phyloP scores from a whole-genome alignment of 352 stramenopile genomes.

The Peronospora farinosa region DNA sequence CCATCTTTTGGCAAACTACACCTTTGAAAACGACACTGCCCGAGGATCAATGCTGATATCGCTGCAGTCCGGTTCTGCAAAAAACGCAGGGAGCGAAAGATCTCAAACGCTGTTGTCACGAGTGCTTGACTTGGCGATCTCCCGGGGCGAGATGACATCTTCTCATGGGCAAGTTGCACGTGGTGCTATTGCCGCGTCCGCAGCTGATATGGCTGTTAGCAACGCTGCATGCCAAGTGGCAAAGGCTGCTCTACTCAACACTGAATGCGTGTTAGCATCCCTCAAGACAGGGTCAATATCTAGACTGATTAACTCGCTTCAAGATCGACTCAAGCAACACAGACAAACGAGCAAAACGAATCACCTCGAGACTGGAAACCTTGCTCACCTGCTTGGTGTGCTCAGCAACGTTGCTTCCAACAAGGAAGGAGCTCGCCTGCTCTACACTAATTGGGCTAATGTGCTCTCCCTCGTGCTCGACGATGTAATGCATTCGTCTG shows the following conservation, averaged over 20 bases:
- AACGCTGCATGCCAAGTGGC: conserved; percentile 39
- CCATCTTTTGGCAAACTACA: conserved; percentile 44
- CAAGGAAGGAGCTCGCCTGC: conserved; percentile 40
- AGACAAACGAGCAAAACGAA: conserved; percentile 36
- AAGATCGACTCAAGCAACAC: conserved; percentile 30
- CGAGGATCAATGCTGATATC: conserved; percentile 32
- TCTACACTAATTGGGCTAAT: conserved; percentile 31
- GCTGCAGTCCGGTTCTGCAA: conserved; percentile 1
- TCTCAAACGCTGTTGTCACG: conserved; percentile 17
- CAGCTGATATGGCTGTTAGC: conserved; percentile 22
- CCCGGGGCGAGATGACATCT: conserved; percentile 13
- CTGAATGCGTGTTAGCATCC: conserved; percentile 40
- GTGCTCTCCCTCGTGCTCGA: conserved; percentile 36
- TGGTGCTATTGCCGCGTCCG: conserved; percentile 1
- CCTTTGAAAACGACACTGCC: conserved; percentile 34
- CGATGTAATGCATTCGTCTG: conserved; percentile 38
- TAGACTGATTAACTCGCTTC: conserved; percentile 32
- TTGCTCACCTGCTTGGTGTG: conserved; percentile 43
- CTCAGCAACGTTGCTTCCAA: conserved; percentile 35
- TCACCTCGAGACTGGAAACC: conserved; percentile 24
- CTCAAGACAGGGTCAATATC: conserved; percentile 41
- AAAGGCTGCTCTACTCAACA: conserved; percentile 38
- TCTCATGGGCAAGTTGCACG: conserved; percentile 3
- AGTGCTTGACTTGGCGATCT: conserved; percentile 21
- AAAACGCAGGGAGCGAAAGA: conserved; percentile 10